Evolutionary conservation across 2,329 filamentous ascomycete genomes (phyloP), one percentile per base, ranked within the genome.

Genomic region (Colletotrichum graminicola): DNA sequence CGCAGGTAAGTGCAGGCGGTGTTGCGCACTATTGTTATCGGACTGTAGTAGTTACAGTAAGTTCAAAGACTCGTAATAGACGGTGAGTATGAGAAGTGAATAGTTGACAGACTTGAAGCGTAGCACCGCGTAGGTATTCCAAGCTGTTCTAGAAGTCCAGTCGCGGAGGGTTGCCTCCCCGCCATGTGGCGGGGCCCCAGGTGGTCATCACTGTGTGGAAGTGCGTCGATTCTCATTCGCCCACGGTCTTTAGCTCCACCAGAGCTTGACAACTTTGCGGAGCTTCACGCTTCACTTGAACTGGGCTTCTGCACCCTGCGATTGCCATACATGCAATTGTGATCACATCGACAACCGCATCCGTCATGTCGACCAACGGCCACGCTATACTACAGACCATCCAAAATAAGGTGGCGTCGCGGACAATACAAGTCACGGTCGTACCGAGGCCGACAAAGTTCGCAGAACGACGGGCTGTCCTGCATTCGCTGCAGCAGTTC

Each of bases 391-490:
- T 74, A 5, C 56, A 73, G n/a, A 49, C 34, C 1, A 47, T 74
- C 10, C 73, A 72, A 4, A 61, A 49, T 7, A 62, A 68, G 43
- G n/a, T 68, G 16, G 56, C 60, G 1, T 32, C 45, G 14, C 84
- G 74, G 71, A 82, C 80, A 82, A 81, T 90, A 41, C 85, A 85
- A 70, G 75, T 90, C 73, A 83, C 82, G 47, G 87, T 89, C 26
- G 77, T 79, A n/a, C 88, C 88, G 18, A 76, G 83, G 16, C 88
- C 88, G 14, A 75, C 80, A n/a, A 86, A 74, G 57, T 85, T 90
- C 74, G 81, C 83, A 39, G 87, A 90, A 78, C 85, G 88, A 8
- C 86, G 87, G 32, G 87, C 87, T 10, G 82, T 90, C 26, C 79
- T 90, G 43, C 84, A 85, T 54, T 82, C 84, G 36, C 79, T 90